Conservation (phyloP, 106 monocot species). For the Allium sativum region DNA sequence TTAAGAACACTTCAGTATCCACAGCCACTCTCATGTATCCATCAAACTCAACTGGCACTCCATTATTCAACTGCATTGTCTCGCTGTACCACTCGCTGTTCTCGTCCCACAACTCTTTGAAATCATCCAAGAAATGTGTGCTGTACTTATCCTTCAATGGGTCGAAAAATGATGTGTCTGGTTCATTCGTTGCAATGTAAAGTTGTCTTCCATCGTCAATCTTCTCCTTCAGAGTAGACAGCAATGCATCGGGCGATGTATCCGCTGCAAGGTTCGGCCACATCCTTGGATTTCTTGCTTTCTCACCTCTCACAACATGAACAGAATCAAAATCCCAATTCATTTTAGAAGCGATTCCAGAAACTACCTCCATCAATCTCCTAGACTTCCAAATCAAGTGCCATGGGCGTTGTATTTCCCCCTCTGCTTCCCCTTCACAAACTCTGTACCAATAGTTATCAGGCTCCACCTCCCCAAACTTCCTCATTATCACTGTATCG, state of each 20-base stretch:
- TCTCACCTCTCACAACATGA: slow-evolving; percentile 64
- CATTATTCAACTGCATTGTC: slow-evolving; percentile 65
- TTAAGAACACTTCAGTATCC: slow-evolving; percentile 64
- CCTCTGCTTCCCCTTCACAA: slow-evolving; percentile 81
- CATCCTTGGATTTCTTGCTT: slow-evolving; percentile 44
- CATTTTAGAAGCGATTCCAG: slow-evolving; percentile 53
- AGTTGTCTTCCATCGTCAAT: slow-evolving; percentile 65
- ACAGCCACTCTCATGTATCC: slow-evolving; percentile 82
- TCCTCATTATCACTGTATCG: slow-evolving; percentile 78
- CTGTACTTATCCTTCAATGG: slow-evolving; percentile 67
- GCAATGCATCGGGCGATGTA: slow-evolving; percentile 49
- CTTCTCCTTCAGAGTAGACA: slow-evolving; percentile 45
- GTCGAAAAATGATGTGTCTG: slow-evolving; percentile 46
- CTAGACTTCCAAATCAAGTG: slow-evolving; percentile 65
- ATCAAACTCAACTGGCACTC: slow-evolving; percentile 73
- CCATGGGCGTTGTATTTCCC: slow-evolving; percentile 65
- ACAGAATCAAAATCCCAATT: slow-evolving; percentile 85
- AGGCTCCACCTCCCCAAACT: slow-evolving; percentile 79
- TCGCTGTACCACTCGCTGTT: slow-evolving; percentile 76
- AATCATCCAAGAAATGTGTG: slow-evolving; percentile 72
- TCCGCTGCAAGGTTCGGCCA: slow-evolving; percentile 61
- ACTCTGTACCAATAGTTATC: slow-evolving; percentile 97
- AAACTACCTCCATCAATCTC: slow-evolving; percentile 72
- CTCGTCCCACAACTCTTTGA: slow-evolving; percentile 71
- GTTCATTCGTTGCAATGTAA: slow-evolving; percentile 66